Conservation (phyloP, 345 rosid genomes). For the Dipteronia dyeriana region DNA sequence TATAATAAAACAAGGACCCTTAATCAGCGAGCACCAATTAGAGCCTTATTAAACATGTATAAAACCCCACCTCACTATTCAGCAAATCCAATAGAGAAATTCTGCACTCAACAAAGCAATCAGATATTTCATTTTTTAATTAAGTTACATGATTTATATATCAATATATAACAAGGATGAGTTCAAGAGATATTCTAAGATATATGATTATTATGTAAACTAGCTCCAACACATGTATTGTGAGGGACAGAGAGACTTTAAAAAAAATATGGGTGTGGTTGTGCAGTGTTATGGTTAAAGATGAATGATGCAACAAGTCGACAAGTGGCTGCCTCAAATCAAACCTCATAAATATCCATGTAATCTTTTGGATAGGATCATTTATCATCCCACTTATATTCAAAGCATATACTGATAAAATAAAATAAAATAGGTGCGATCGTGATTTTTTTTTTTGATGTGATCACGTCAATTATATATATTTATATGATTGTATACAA, state of each 20-base stretch:
- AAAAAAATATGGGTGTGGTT: background rate
- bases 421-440: no score
- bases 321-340: constrained; percentile 2
- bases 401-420: background rate
- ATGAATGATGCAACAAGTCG: constrained; percentile 20
- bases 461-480: no score
- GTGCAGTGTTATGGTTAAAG: background rate
- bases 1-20: background rate
- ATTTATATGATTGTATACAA: no score
- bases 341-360: background rate
- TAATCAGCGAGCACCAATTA: background rate
- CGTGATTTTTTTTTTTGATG: no score
- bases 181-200: constrained; percentile 12
- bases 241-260: background rate
- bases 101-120: background rate
- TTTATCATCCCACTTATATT: background rate
- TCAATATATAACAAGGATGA: no score
- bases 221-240: background rate
- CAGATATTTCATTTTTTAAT: no score
- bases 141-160: no score
- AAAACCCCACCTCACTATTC: background rate
- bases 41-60: background rate
- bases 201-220: background rate
- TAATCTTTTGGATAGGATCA: background rate
- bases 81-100: constrained; percentile 5